Percentiles rank a stretch among this genome's conserved stretches.
Conservation (phyloP, 352 stramenopile species). For the Peronospora belbahrii region DNA sequence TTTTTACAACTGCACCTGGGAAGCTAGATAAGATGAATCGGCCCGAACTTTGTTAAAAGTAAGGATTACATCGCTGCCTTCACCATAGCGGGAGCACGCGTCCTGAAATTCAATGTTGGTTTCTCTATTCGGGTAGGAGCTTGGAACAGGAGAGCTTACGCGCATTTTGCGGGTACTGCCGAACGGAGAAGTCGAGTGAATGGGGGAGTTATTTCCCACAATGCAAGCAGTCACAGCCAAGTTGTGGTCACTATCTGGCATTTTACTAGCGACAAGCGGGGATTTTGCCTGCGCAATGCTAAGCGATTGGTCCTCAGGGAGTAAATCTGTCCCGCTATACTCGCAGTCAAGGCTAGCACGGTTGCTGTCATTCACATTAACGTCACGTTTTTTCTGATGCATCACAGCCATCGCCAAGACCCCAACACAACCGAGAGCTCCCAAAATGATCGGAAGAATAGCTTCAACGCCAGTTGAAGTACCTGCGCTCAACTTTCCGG, state of each 20-base stretch:
- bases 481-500: not conserved
- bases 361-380: not conserved
- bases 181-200: slow-evolving; percentile 19
- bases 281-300: slow-evolving; percentile 10
- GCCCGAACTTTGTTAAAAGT: slow-evolving; percentile 19
- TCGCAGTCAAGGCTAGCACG: slow-evolving; percentile 18
- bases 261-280: not conserved
- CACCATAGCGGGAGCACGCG: slow-evolving; percentile 5
- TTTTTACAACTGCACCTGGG: slow-evolving; percentile 30
- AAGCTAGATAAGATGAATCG: slow-evolving; percentile 6
- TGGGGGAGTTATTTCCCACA: slow-evolving; percentile 9
- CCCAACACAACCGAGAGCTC: slow-evolving; percentile 30
- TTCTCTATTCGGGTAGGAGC: slow-evolving; percentile 15
- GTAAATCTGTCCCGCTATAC: slow-evolving; percentile 22
- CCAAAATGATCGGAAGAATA: slow-evolving; percentile 17
- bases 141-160: slow-evolving; percentile 24
- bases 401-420: slow-evolving; percentile 32
- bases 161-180: slow-evolving; percentile 13
- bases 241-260: not conserved
- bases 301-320: slow-evolving; percentile 20
- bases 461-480: slow-evolving; percentile 5
- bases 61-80: slow-evolving; percentile 22
- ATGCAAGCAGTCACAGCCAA: slow-evolving; percentile 1
- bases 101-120: slow-evolving; percentile 26
- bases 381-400: slow-evolving; percentile 32